Evolutionary conservation across 1,284 basidiomycete genomes (phyloP), one percentile per base, ranked within the genome.

Genomic region (Cryptococcus sp.): DNA sequence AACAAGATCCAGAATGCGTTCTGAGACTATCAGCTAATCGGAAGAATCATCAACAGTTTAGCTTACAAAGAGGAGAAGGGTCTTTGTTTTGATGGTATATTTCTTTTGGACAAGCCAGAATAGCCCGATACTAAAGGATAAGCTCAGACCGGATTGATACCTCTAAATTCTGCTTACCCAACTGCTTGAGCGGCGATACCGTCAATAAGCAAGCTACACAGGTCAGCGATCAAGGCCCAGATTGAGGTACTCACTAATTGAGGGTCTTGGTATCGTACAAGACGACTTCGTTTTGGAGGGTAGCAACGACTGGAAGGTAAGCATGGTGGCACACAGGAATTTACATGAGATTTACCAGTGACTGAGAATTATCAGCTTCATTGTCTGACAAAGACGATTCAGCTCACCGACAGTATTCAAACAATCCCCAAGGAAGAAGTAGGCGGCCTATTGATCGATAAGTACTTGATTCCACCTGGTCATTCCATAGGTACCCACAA

Each of bases 41-140:
- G 88, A 50, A 41, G 15, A 84, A 74, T 66, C 89, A 23, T 23
- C 23, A 23, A 23, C 23, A 23, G 23, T 23, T 23, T 23, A 8
- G 65, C 67, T 56, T 34, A 72, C 68, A 41, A 64, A 63, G 3
- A 74, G 58, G 2, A 74, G 63, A 66, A 84, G 86, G 15, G 80
- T 77, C 76, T 89, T 89, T 1, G 89, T 91, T 14, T 83, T 79
- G 49, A 90, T 84, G 48, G 81, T 80, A 64, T 79, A 89, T 46
- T 76, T 79, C 64, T 86, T 88, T 68, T 91, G 89, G 5, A 90
- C 83, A 5, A 86, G 67, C 89, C 89, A 90, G 70, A 87, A 89
- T 7, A 82, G 60, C 64, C 86, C 87, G 58, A 74, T 72, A 5
- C 68, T 66, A 32, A 4, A 4, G 37, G 50, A 38, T 46, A 30